Conservation (phyloP, 1,284 basidiomycete genomes). For the Cryptococcus wingfieldii region DNA sequence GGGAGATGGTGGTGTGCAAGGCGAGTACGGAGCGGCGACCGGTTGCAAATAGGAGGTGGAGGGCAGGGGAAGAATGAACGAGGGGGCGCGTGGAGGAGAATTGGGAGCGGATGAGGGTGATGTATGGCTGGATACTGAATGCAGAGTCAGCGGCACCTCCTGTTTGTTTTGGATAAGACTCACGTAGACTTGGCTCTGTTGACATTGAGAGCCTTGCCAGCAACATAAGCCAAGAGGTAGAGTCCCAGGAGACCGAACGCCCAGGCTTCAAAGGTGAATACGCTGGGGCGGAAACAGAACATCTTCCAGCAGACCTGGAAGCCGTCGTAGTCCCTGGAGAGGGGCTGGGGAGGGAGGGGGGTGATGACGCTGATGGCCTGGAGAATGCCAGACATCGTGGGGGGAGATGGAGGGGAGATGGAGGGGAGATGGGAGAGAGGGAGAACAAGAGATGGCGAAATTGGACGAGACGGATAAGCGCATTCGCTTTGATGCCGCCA, state of each 20-base stretch:
- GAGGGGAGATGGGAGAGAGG: background rate
- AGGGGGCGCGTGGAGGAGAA: conserved; percentile 32
- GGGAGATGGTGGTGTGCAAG: conserved; percentile 70
- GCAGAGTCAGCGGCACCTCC: background rate
- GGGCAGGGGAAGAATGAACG: conserved; percentile 35
- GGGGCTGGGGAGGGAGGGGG: conserved; percentile 43
- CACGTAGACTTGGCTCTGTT: conserved; percentile 37
- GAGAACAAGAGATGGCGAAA: background rate
- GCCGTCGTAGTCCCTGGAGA: conserved; percentile 56
- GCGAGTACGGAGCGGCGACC: conserved; percentile 70
- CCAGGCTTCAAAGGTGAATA: conserved; percentile 63
- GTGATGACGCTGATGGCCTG: conserved; percentile 53
- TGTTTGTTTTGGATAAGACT: conserved; percentile 20
- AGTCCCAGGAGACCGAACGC: conserved; percentile 55
- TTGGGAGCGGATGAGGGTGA: conserved; percentile 18
- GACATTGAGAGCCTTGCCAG: conserved; percentile 38
- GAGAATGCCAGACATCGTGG: conserved; percentile 46
- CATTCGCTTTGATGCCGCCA: no score
- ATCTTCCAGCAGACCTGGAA: conserved; percentile 66
- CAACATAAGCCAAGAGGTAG: conserved; percentile 37
- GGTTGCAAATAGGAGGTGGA: conserved; percentile 75
- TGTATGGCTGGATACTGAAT: conserved; percentile 4
- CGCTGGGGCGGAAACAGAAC: conserved; percentile 75
- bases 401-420: background rate
- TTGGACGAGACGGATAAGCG: background rate